Evolutionary conservation across 139 green algal genomes (phyloP).

Genomic region (Chlorella vulgaris): DNA sequence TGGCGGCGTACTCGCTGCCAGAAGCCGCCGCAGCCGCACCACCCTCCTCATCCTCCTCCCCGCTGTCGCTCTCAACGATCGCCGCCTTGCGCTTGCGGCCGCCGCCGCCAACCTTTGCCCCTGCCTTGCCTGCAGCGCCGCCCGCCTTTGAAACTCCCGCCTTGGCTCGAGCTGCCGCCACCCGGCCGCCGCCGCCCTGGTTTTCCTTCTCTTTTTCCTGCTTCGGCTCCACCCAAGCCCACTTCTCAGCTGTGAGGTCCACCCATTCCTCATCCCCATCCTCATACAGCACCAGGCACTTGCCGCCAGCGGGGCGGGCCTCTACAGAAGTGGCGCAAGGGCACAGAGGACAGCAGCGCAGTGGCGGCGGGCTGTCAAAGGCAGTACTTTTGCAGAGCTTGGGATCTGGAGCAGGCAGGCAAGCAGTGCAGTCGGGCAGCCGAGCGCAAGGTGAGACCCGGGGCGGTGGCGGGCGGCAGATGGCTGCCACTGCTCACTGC

Average conservation of each 20-base stretch:
- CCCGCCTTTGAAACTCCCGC: not conserved
- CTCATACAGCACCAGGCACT: slow-evolving; percentile 72
- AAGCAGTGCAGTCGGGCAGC: too few relatives aligned
- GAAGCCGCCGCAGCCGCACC: too few relatives aligned
- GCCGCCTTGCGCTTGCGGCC: slow-evolving; percentile 32
- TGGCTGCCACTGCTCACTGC: too few relatives aligned
- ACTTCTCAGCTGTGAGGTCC: slow-evolving; percentile 55
- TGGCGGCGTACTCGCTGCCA: slow-evolving; percentile 39
- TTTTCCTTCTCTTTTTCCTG: not conserved
- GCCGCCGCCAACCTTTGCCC: not conserved
- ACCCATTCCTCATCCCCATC: slow-evolving; percentile 81
- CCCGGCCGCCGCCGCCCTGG: not conserved
- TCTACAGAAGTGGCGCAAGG: slow-evolving; percentile 14
- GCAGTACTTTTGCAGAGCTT: too few relatives aligned
- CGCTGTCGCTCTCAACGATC: slow-evolving; percentile 23
- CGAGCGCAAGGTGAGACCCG: too few relatives aligned
- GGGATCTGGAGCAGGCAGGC: too few relatives aligned
- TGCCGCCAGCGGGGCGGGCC: slow-evolving; percentile 34
- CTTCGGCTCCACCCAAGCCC: slow-evolving; percentile 31
- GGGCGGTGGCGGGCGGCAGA: too few relatives aligned
- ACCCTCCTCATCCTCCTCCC: not conserved
- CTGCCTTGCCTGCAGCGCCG: not conserved
- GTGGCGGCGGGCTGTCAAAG: too few relatives aligned
- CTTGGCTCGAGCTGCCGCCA: not conserved
- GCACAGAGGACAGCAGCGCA: not conserved